Evolutionary conservation across 176 grass and related monocot species (phyloP).

Genomic region (Aechmea fasciata): DNA sequence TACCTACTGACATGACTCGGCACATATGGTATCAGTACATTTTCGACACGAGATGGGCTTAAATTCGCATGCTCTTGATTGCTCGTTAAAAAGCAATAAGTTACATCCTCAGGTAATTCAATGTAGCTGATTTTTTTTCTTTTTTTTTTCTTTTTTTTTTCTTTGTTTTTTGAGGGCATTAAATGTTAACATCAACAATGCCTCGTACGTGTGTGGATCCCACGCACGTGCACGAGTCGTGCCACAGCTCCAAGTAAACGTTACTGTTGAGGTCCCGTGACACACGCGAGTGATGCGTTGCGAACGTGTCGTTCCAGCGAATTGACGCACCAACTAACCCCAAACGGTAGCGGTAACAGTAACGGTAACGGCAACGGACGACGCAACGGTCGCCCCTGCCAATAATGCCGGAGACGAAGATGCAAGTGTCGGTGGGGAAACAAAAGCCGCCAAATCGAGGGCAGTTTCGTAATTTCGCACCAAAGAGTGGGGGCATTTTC

Average conservation of each 20-base stretch:
- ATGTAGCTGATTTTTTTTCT: too few species aligned
- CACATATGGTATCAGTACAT: too few species aligned
- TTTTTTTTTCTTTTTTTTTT: too few species aligned
- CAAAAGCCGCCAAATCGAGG: neutral
- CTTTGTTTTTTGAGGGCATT: neutral
- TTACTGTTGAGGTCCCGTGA: too few species aligned
- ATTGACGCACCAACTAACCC: constrained; percentile 31
- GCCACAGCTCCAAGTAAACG: too few species aligned
- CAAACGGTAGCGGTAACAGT: neutral
- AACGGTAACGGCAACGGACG: constrained; percentile 27
- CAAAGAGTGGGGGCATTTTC: neutral
- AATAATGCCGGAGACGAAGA: constrained; percentile 2
- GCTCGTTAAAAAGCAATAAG: too few species aligned
- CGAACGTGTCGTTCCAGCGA: constrained; percentile 21
- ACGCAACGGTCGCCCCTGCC: constrained; percentile 10
- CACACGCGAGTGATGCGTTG: constrained; percentile 14
- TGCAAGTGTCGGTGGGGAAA: constrained; percentile 21
- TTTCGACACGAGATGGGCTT: too few species aligned
- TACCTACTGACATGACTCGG: too few species aligned
- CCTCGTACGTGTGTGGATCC: neutral
- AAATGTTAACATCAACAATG: constrained; percentile 12
- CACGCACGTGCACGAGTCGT: too few species aligned
- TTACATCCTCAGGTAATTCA: too few species aligned
- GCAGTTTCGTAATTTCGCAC: too few species aligned
- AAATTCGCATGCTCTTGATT: too few species aligned